These are phyloP conservation scores for Penicillium concentricum DNA, from an alignment of 2,329 filamentous ascomycete genomes.

Conservation along the genomic window DNA sequence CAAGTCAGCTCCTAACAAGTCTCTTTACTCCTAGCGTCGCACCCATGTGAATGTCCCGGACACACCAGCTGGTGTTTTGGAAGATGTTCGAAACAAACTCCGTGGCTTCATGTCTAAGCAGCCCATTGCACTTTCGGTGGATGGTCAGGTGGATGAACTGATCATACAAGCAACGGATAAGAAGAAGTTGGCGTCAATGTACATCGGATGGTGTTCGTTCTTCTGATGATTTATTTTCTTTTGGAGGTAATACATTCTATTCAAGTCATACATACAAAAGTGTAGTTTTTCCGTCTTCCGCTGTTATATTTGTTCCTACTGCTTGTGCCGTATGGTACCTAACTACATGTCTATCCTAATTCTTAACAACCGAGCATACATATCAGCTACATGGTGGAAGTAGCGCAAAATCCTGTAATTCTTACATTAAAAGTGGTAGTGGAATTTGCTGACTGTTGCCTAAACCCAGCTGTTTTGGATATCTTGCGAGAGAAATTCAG, in stretches of 20 bases:
- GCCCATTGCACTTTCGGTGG: conserved; percentile 87
- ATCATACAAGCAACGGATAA: conserved; percentile 82
- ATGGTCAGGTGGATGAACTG: conserved; percentile 95
- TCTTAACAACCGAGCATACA: neutral
- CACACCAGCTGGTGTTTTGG: conserved; percentile 76
- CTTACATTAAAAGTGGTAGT: neutral
- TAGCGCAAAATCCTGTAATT: too few relatives aligned
- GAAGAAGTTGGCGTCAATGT: conserved; percentile 84
- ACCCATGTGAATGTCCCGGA: conserved; percentile 57
- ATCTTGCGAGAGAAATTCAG: neutral
- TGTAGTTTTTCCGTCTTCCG: neutral
- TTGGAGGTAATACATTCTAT: neutral
- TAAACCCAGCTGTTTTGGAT: neutral
- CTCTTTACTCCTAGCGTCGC: conserved; percentile 45
- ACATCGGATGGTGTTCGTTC: conserved; percentile 87
- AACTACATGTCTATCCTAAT: neutral
- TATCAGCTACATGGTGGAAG: neutral
- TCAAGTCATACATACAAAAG: neutral
- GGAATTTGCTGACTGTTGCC: neutral
- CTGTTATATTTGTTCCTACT: neutral
- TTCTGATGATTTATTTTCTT: conserved; percentile 43
- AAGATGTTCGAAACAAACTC: conserved; percentile 84
- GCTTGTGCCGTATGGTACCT: neutral
- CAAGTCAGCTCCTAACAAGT: neutral
- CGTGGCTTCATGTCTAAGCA: conserved; percentile 80